Base-by-base conservation (phyloP, 1,284 basidiomycete species). In the Coriolopsis trogii region DNA sequence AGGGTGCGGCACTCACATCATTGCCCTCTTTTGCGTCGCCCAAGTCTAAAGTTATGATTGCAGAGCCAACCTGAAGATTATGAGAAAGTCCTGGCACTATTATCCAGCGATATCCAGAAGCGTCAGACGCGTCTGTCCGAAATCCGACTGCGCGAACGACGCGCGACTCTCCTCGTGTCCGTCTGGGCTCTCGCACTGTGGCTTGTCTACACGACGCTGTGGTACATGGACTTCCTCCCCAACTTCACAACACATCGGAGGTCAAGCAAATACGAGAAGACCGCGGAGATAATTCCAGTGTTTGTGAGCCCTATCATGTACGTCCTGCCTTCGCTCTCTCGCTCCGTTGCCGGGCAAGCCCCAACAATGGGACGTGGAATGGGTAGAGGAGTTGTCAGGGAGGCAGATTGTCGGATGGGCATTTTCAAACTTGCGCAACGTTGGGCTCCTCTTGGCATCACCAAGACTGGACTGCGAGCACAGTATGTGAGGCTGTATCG, bases 81-180 rank as follows among this genome's bases (percentile, higher is more conserved):
- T 65, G 87, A 89, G 62, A 77, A 82, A 31, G 70, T 89, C 48
- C 80, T 92, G 30, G 78, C 83, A 13, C 70, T 72, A 34, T 75
- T 92, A 38, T 82, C 84, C 6, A 67, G 72, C n/a, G 81, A 88
- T 63, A 86, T 92, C 41, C 79, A 84, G 64, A 83, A 84, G 55
- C 81, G 87, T 21, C 90, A 96, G 70, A 80, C 84, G 29, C 82
- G 86, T 53, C 84, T 99, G 7, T 87, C 91, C 1, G 94, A 95
- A 67, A 91, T 98, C 63, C 85, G 92, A 9, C 73, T 93, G 41
- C 85, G 95, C 21, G 90, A 98, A 70, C 82, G 93, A 31, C 80
- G 95, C 2, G 79, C 91, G 3, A 89, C 87, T 10, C 77, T 95
- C 39, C 75, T 91, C 25, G 83, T 92, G 41, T 95, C 95, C 1